A percentile compares a stretch with the other conserved stretches of the same genome.
These are phyloP conservation scores for Phyllostachys edulis DNA, from an alignment of 176 grass and related monocot species.

Conservation along the genomic window DNA sequence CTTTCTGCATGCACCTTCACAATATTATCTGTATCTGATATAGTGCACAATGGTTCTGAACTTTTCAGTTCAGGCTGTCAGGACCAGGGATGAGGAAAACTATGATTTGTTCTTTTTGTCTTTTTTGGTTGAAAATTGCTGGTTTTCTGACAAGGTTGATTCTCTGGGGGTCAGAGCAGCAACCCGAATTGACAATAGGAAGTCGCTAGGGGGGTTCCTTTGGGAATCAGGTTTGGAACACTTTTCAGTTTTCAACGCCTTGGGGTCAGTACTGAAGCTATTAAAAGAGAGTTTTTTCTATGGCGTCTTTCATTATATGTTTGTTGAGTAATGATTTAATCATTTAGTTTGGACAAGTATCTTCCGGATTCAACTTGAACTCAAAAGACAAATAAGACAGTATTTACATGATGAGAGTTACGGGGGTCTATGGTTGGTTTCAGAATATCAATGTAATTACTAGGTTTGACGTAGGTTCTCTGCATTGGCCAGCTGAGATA, in stretches of 20 bases:
- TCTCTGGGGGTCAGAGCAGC: background rate
- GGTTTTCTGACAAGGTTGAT: background rate
- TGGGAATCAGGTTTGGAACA: background rate
- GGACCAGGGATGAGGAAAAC: background rate
- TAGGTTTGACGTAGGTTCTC: background rate
- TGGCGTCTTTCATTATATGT: background rate
- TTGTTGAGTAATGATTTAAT: background rate
- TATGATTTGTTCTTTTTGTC: background rate
- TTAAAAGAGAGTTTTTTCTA: background rate
- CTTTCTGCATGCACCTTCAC: background rate
- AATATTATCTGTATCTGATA: background rate
- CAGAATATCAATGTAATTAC: background rate
- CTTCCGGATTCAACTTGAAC: background rate
- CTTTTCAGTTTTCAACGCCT: background rate
- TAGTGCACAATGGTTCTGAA: background rate
- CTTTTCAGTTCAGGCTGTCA: constrained; percentile 1
- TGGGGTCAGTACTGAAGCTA: constrained; percentile 9
- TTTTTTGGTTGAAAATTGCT: background rate
- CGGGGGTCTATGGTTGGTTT: background rate
- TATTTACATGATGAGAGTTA: background rate
- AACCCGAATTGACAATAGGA: background rate
- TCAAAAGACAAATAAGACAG: background rate
- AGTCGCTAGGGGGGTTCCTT: background rate
- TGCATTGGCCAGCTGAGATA: background rate
- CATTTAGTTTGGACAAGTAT: constrained; percentile 2